phyloP scores from a whole-genome alignment of 768 basidiomycete genomes.

The Hebeloma cylindrosporum region DNA sequence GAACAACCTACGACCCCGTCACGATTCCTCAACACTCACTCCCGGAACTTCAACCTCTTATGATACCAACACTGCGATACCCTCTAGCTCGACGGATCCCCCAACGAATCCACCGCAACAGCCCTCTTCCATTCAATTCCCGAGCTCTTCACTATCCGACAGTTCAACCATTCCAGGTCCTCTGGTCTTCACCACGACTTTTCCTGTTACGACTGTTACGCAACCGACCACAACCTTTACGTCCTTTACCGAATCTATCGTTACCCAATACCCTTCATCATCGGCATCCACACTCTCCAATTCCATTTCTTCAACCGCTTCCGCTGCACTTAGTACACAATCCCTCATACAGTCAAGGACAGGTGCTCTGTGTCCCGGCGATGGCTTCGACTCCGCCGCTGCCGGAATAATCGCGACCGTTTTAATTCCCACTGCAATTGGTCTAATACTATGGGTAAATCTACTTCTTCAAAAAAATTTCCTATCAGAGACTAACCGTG shows the following conservation, averaged over 20 bases:
- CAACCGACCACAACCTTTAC: slow-evolving; percentile 42
- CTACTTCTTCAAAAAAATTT: slow-evolving; percentile 2
- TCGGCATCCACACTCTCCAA: slow-evolving; percentile 19
- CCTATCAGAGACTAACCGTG: slow-evolving; percentile 13
- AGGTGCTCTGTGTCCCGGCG: slow-evolving; percentile 56
- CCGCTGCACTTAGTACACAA: slow-evolving; percentile 27
- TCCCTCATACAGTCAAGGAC: slow-evolving; percentile 22
- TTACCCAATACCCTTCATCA: slow-evolving; percentile 24
- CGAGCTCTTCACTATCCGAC: slow-evolving; percentile 3
- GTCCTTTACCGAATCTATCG: slow-evolving; percentile 36
- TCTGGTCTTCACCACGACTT: slow-evolving; percentile 32
- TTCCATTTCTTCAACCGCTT: slow-evolving; percentile 22
- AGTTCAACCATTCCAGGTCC: slow-evolving; percentile 10
- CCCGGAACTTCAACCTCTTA: slow-evolving; percentile 9
- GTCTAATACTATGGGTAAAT: slow-evolving; percentile 70
- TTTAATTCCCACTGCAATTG: slow-evolving; percentile 56
- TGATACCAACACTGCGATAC: slow-evolving; percentile 12
- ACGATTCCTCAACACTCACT: slow-evolving; percentile 15
- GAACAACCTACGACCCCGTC: slow-evolving; percentile 18
- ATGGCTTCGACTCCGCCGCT: slow-evolving; percentile 62
- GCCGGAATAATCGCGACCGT: slow-evolving; percentile 60
- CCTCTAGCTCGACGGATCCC: slow-evolving; percentile 5
- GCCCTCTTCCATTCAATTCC: slow-evolving; percentile 4
- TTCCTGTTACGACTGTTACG: slow-evolving; percentile 40
- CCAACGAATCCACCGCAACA: slow-evolving; percentile 4